phyloP scores from a whole-genome alignment of 2,329 filamentous ascomycete genomes.

The Neonectria magnoliae region DNA sequence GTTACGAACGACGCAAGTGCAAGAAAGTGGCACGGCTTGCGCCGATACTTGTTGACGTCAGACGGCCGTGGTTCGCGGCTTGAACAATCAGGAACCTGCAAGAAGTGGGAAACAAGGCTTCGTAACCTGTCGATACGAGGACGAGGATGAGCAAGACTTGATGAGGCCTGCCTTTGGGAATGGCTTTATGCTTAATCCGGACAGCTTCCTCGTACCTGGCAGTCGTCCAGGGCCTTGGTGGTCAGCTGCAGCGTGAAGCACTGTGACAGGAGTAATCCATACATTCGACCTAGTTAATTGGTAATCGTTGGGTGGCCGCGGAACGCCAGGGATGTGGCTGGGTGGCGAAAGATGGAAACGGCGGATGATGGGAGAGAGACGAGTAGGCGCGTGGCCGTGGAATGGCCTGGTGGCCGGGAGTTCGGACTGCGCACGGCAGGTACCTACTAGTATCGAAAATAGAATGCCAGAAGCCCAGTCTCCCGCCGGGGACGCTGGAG shows the following conservation, averaged over 20 bases:
- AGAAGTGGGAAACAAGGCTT: slow-evolving; percentile 3
- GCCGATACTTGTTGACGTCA: slow-evolving; percentile 16
- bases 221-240: neutral
- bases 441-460: slow-evolving; percentile 7
- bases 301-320: neutral
- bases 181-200: slow-evolving; percentile 22
- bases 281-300: neutral
- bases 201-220: slow-evolving; percentile 15
- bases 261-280: neutral
- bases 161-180: slow-evolving; percentile 12
- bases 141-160: neutral
- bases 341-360: neutral
- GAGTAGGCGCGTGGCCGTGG: slow-evolving; percentile 2
- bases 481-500: slow-evolving; percentile 7
- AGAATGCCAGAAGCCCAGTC: slow-evolving; percentile 17
- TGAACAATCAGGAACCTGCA: neutral
- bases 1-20: slow-evolving; percentile 4
- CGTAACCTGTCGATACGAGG: slow-evolving; percentile 19
- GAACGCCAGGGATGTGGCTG: neutral
- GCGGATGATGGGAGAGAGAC: neutral
- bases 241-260: slow-evolving; percentile 12
- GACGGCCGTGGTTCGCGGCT: slow-evolving; percentile 6
- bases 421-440: neutral
- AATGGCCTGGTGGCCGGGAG: slow-evolving; percentile 2
- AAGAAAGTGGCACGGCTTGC: slow-evolving; percentile 8